Conservation (phyloP, 2,329 filamentous ascomycete genomes). For the Ceratocystis alfenasii region DNA sequence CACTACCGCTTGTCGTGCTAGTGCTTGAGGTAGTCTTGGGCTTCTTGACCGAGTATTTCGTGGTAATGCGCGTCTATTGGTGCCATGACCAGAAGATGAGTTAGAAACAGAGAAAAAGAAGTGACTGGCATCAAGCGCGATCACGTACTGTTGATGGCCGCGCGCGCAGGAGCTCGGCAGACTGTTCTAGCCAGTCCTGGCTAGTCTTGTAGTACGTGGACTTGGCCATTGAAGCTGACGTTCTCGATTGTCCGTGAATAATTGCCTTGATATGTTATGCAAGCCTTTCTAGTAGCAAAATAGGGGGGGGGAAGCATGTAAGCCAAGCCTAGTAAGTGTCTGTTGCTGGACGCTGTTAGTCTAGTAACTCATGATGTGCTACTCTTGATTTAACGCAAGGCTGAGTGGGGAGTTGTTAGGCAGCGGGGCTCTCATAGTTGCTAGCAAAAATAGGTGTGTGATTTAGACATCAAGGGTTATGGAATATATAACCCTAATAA, state of each 20-base stretch:
- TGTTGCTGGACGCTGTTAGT: background rate
- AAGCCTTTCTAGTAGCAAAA: too few relatives aligned
- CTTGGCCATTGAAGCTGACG: constrained; percentile 19
- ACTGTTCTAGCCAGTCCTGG: constrained; percentile 86
- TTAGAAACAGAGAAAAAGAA: background rate
- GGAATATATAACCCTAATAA: background rate
- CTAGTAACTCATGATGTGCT: background rate
- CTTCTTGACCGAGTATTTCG: constrained; percentile 53
- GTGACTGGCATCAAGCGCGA: background rate
- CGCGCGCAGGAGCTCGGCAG: constrained; percentile 71
- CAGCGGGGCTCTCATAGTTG: background rate
- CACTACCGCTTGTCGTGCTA: constrained; percentile 25
- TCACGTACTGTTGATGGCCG: constrained; percentile 65
- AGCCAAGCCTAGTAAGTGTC: too few relatives aligned
- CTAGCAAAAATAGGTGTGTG: background rate
- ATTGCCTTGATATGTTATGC: too few relatives aligned
- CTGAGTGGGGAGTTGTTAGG: background rate
- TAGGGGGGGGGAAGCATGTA: too few relatives aligned
- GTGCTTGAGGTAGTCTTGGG: constrained; percentile 27
- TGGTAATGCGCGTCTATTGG: constrained; percentile 72
- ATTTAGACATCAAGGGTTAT: background rate
- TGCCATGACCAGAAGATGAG: background rate
- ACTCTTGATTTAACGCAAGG: background rate
- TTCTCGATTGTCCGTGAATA: background rate
- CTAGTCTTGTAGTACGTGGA: constrained; percentile 65